phyloP scores from a whole-genome alignment of 768 basidiomycete genomes.

The Mrakia hoshinonis region DNA sequence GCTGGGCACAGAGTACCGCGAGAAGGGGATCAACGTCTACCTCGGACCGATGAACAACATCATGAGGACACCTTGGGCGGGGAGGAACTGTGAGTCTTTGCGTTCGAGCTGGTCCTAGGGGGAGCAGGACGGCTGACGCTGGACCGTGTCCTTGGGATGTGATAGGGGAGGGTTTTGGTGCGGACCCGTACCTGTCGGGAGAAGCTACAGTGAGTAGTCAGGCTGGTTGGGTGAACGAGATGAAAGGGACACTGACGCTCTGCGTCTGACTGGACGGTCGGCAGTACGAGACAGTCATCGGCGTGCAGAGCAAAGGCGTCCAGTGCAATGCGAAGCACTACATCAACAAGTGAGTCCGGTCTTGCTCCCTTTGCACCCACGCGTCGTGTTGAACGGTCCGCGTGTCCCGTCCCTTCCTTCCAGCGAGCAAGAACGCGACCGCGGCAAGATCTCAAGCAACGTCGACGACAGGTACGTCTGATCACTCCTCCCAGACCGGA shows the following conservation, averaged over 20 bases:
- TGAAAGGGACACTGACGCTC: neutral
- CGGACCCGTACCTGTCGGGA: slow-evolving; percentile 63
- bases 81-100: slow-evolving; percentile 4
- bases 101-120: too few relatives aligned
- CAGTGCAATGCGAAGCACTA: slow-evolving; percentile 53
- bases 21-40: slow-evolving; percentile 25
- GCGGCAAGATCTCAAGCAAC: slow-evolving; percentile 49
- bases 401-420: neutral
- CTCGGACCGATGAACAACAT: neutral
- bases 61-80: neutral
- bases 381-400: neutral
- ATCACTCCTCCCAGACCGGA: neutral
- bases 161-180: neutral
- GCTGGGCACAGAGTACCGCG: slow-evolving; percentile 16
- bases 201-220: slow-evolving; percentile 47
- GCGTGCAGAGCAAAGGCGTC: slow-evolving; percentile 45
- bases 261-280: neutral
- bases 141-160: too few relatives aligned
- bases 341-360: slow-evolving; percentile 31
- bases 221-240: neutral
- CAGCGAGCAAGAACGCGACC: slow-evolving; percentile 40
- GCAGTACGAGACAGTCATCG: slow-evolving; percentile 60
- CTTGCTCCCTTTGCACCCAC: slow-evolving; percentile 30
- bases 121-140: too few relatives aligned
- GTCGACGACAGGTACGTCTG: slow-evolving; percentile 52